phyloP scores from a whole-genome alignment of 768 basidiomycete genomes.

The Floccularia luteovirens region DNA sequence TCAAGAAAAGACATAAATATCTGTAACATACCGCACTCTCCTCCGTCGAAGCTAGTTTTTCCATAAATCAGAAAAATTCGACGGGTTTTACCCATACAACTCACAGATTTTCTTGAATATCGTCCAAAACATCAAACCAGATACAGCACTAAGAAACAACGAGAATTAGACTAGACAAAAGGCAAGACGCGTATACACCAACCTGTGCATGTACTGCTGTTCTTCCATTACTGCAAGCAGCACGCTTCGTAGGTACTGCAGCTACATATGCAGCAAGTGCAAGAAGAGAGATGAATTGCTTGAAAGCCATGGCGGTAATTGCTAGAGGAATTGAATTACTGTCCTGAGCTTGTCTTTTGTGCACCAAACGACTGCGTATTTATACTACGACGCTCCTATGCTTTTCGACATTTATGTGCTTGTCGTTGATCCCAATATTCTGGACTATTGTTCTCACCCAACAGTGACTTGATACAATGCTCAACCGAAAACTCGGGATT shows the following conservation, averaged over 20 bases:
- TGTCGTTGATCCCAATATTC: too few species aligned
- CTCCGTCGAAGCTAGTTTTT: constrained; percentile 18
- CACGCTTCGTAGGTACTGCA: neutral
- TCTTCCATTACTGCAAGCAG: constrained; percentile 12
- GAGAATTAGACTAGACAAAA: neutral
- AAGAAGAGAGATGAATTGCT: too few species aligned
- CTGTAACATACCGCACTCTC: constrained; percentile 23
- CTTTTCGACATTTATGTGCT: too few species aligned
- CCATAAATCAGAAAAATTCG: neutral
- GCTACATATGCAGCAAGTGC: too few species aligned
- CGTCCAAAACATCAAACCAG: constrained; percentile 27
- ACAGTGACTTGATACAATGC: too few species aligned
- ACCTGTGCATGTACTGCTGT: constrained; percentile 7
- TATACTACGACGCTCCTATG: too few species aligned
- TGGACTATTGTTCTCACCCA: too few species aligned
- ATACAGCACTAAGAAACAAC: constrained; percentile 16
- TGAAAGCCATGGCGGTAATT: too few species aligned
- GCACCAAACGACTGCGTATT: too few species aligned
- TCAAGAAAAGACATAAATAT: neutral
- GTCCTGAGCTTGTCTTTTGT: too few species aligned
- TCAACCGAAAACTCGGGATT: too few species aligned
- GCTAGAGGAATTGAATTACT: too few species aligned
- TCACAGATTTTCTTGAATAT: constrained; percentile 22
- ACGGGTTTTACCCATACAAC: neutral
- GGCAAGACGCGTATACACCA: neutral